Percentiles rank a stretch among this genome's conserved stretches.
phyloP scores from a whole-genome alignment of 495 filamentous ascomycete genomes.

The Neurospora discreta region DNA sequence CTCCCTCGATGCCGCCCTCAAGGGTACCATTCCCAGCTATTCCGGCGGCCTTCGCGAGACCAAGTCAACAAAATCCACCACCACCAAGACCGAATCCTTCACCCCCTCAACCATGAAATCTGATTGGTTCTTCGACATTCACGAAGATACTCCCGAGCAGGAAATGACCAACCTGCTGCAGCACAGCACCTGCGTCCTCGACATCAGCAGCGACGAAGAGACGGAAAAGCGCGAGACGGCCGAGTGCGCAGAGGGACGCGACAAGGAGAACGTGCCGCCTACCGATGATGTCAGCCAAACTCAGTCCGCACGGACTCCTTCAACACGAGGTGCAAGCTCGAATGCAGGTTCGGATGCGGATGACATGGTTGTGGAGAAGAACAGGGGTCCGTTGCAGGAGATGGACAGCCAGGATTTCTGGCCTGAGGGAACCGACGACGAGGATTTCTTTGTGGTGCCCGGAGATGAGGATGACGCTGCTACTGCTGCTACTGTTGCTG shows the following conservation, averaged over 20 bases:
- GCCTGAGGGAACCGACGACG: conserved; percentile 51
- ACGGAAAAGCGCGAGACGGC: conserved; percentile 41
- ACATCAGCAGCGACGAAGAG: conserved; percentile 66
- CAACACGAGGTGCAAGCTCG: not conserved
- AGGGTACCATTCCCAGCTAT: conserved; percentile 52
- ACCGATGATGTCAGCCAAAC: conserved; percentile 46
- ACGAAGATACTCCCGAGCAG: conserved; percentile 85
- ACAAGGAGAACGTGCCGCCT: conserved; percentile 90
- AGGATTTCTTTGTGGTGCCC: conserved; percentile 46
- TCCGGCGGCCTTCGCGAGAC: conserved; percentile 18
- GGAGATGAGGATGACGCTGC: conserved; percentile 42
- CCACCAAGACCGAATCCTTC: conserved; percentile 6
- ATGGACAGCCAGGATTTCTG: conserved; percentile 65
- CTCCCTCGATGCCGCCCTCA: conserved; percentile 68
- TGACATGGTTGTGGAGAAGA: conserved; percentile 37
- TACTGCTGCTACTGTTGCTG: conserved; percentile 4
- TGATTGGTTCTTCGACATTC: conserved; percentile 86
- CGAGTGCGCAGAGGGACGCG: conserved; percentile 47
- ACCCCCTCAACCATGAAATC: conserved; percentile 33
- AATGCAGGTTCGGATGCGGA: conserved; percentile 11
- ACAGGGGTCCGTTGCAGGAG: conserved; percentile 58
- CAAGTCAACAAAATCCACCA: conserved; percentile 2
- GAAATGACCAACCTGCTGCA: conserved; percentile 84
- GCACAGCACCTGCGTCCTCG: conserved; percentile 74
- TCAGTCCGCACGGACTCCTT: conserved; percentile 10